phyloP scores from a whole-genome alignment of 2,329 filamentous ascomycete species.

The Dendryphion nanum region DNA sequence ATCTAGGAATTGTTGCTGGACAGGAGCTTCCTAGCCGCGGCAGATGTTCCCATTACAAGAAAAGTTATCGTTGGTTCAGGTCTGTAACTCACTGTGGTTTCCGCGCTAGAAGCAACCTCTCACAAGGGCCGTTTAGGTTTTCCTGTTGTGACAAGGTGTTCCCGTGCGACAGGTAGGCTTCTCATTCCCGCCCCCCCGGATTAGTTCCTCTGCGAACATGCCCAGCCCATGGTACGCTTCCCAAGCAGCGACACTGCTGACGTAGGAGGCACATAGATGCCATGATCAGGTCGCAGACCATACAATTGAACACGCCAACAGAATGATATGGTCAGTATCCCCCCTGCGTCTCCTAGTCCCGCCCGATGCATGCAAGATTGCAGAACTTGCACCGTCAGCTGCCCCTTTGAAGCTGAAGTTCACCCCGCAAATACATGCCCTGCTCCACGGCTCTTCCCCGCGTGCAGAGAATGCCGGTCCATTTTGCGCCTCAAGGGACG shows the following conservation, averaged over 20 bases:
- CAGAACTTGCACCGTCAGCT: not conserved
- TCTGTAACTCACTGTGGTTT: conserved; percentile 20
- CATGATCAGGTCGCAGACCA: conserved; percentile 73
- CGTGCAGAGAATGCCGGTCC: no score
- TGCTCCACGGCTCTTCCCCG: no score
- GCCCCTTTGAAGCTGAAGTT: no score
- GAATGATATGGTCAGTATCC: conserved; percentile 68
- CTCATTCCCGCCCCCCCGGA: conserved; percentile 5
- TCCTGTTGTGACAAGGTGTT: conserved; percentile 58
- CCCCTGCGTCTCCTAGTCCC: conserved; percentile 1
- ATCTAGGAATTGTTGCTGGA: conserved; percentile 55
- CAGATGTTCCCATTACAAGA: conserved; percentile 54
- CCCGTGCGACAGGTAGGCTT: conserved; percentile 53
- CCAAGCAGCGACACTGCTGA: no score
- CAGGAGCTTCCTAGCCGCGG: conserved; percentile 54
- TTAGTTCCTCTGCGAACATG: conserved; percentile 4
- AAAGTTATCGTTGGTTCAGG: conserved; percentile 58
- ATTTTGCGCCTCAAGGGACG: no score
- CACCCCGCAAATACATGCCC: no score
- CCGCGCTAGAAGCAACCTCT: not conserved
- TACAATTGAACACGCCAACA: conserved; percentile 74
- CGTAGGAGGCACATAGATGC: conserved; percentile 55
- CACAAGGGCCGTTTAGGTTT: conserved; percentile 41
- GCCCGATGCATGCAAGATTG: not conserved
- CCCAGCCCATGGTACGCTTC: no score